These are phyloP conservation scores for Papiliotrema nemorosa DNA, from an alignment of 1,284 basidiomycete species.

Conservation along the genomic window DNA sequence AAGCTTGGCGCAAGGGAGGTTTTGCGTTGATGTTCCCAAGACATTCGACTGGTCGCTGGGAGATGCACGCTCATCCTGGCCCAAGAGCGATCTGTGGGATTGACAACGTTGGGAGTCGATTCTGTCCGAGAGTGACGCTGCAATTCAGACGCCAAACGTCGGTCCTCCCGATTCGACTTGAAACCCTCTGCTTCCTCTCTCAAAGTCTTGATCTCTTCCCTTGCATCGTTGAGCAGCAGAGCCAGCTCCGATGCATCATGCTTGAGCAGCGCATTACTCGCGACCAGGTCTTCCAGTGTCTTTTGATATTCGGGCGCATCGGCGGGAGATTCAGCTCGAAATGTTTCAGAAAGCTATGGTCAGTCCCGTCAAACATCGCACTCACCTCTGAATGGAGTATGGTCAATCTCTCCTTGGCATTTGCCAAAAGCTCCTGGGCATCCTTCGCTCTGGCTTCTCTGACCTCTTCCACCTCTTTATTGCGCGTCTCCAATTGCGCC, in stretches of 20 bases:
- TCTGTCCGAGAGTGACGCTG: constrained; percentile 25
- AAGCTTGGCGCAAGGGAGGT: constrained; percentile 38
- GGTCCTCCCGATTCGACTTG: constrained; percentile 42
- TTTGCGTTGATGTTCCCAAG: constrained; percentile 35
- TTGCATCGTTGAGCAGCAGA: constrained; percentile 64
- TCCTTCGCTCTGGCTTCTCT: constrained; percentile 62
- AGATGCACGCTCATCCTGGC: constrained; percentile 20
- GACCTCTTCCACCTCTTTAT: constrained; percentile 62
- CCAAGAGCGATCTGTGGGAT: constrained; percentile 15
- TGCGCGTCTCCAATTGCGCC: constrained; percentile 62
- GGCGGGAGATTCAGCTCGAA: constrained; percentile 29
- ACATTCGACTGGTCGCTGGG: constrained; percentile 11
- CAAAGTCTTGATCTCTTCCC: constrained; percentile 68
- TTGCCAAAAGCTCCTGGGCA: constrained; percentile 67
- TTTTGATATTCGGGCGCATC: constrained; percentile 50
- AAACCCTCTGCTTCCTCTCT: constrained; percentile 72
- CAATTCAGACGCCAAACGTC: constrained; percentile 32
- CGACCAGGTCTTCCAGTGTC: constrained; percentile 73
- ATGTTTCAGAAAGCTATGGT: constrained; percentile 34
- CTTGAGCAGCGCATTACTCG: constrained; percentile 75
- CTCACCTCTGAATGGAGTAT: constrained; percentile 54
- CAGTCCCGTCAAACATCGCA: background rate
- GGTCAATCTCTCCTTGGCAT: constrained; percentile 66
- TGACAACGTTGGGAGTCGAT: constrained; percentile 20
- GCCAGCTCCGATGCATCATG: constrained; percentile 75